Percentiles rank a stretch among this genome's conserved stretches.
These are phyloP conservation scores for Candida yuanshanica DNA, from an alignment of 805 yeast species.

Conservation along the genomic window DNA sequence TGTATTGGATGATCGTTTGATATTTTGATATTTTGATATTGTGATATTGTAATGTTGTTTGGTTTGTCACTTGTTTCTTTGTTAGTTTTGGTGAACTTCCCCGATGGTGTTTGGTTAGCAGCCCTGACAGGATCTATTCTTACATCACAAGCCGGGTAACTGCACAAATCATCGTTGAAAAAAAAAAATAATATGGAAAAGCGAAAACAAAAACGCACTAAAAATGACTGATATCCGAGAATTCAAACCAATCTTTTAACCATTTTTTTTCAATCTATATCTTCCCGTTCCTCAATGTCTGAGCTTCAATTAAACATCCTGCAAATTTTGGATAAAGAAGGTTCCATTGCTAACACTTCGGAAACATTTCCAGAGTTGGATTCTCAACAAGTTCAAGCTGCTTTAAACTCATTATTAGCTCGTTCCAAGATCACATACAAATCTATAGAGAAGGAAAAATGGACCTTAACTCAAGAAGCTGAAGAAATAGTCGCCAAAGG, in stretches of 20 bases:
- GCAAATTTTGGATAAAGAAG: slow-evolving; percentile 56
- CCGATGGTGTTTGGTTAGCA: too few species aligned
- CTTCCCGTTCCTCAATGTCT: slow-evolving; percentile 45
- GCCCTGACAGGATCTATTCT: too few species aligned
- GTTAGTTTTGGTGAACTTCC: too few species aligned
- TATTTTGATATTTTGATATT: too few species aligned
- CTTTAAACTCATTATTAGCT: slow-evolving; percentile 80
- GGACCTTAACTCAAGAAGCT: slow-evolving; percentile 78
- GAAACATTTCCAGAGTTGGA: slow-evolving; percentile 59
- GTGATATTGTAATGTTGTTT: too few species aligned
- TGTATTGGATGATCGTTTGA: too few species aligned
- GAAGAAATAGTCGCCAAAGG: slow-evolving; percentile 72
- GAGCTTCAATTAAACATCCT: slow-evolving; percentile 60
- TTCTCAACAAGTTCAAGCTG: slow-evolving; percentile 68
- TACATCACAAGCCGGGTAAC: too few species aligned
- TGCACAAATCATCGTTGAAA: neutral
- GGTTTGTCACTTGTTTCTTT: too few species aligned
- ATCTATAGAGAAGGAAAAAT: slow-evolving; percentile 68
- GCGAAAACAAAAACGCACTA: neutral
- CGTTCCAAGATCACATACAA: slow-evolving; percentile 72
- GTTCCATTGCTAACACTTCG: slow-evolving; percentile 64
- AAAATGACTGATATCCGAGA: neutral
- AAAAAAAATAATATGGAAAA: neutral
- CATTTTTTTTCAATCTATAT: too few species aligned
- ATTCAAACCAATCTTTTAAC: neutral